Conservation (phyloP, 106 monocot genomes). For the Chionographis japonica region DNA sequence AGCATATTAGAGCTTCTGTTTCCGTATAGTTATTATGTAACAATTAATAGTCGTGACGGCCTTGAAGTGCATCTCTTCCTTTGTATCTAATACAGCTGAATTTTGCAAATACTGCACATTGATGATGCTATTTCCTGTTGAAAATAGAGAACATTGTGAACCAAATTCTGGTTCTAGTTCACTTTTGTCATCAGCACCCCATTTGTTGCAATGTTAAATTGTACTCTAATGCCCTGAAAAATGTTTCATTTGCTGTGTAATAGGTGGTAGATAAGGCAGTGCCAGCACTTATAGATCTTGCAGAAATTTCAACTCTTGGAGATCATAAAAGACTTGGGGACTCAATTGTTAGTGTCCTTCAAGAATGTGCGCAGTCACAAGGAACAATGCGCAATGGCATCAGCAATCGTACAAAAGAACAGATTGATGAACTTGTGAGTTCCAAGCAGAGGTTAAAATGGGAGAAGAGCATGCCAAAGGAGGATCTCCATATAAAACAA, state of each 20-base stretch:
- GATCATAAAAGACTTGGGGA: conserved; percentile 76
- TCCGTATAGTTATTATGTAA: no score
- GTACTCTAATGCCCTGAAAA: neutral
- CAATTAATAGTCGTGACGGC: no score
- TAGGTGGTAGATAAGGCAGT: conserved; percentile 81
- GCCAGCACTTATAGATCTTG: conserved; percentile 57
- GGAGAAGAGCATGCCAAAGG: conserved; percentile 82
- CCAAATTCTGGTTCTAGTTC: neutral
- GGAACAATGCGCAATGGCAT: conserved; percentile 19
- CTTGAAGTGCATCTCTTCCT: no score
- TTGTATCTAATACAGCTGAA: no score
- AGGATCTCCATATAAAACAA: conserved; percentile 85
- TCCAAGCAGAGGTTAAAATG: conserved; percentile 57
- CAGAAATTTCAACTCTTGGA: conserved; percentile 61
- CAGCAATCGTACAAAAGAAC: conserved; percentile 41
- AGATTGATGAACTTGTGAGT: conserved; percentile 51
- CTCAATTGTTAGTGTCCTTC: conserved; percentile 49
- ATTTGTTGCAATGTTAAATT: no score
- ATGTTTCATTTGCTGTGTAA: conserved; percentile 8
- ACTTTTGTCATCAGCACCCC: no score
- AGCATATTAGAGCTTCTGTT: no score
- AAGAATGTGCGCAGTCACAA: conserved; percentile 48
- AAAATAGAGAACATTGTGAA: no score
- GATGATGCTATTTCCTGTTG: no score
- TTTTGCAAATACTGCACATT: no score